A percentile compares a stretch with the other conserved stretches of the same genome.
phyloP scores from a whole-genome alignment of 208 protist species.

The Trypanosoma melophagium region DNA sequence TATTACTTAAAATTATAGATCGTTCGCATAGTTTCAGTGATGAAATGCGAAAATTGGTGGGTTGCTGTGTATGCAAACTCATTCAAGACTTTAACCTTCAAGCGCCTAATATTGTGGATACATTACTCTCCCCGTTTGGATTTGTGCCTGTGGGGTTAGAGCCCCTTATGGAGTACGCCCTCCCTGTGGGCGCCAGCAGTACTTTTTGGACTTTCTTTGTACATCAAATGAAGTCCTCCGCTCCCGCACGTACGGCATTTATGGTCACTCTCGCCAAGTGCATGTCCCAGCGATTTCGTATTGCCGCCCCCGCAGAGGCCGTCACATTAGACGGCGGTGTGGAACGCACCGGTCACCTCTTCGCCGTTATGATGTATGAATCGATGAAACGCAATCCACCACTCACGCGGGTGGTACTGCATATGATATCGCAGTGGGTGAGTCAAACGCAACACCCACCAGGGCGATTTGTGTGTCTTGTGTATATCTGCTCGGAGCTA shows the following conservation, averaged over 20 bases:
- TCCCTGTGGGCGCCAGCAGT: conserved; percentile 80
- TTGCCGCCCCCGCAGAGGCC: conserved; percentile 69
- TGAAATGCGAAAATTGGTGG: conserved; percentile 84
- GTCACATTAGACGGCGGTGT: conserved; percentile 48
- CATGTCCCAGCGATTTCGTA: conserved; percentile 79
- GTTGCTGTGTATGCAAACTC: conserved; percentile 86
- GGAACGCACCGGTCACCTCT: conserved; percentile 70
- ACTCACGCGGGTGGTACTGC: conserved; percentile 78
- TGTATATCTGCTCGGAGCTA: conserved; percentile 86
- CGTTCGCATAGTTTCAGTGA: conserved; percentile 79
- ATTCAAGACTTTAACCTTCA: conserved; percentile 92
- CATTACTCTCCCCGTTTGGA: conserved; percentile 74
- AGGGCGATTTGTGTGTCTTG: conserved; percentile 78
- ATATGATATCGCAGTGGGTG: conserved; percentile 85
- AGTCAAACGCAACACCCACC: conserved; percentile 65
- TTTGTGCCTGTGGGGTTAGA: conserved; percentile 71
- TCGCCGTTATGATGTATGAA: conserved; percentile 88
- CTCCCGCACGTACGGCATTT: conserved; percentile 81
- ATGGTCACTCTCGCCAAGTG: conserved; percentile 82
- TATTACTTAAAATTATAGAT: conserved; percentile 82
- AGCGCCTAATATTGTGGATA: conserved; percentile 75
- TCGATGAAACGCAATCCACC: conserved; percentile 85
- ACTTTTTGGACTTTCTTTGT: conserved; percentile 89
- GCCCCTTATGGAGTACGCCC: conserved; percentile 67
- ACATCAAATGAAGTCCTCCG: conserved; percentile 82